Percentiles rank a stretch among this genome's conserved stretches.
Evolutionary conservation across 257 asterid species (phyloP).

Genomic region (Handroanthus guayacan): DNA sequence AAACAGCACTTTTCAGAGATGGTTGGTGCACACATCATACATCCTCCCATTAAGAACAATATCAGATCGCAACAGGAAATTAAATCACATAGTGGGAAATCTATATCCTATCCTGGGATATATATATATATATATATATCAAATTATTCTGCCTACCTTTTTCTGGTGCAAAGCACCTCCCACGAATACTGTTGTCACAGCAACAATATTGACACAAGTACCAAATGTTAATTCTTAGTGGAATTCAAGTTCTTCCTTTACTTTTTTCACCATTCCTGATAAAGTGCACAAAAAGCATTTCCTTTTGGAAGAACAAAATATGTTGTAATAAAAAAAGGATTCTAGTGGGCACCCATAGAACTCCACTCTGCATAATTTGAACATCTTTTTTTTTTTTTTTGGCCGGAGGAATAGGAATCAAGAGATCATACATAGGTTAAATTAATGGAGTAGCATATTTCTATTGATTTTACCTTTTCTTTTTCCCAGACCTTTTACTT

Average conservation of each 20-base stretch:
- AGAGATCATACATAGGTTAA: background rate
- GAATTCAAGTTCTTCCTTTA: background rate
- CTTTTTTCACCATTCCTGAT: constrained; percentile 5
- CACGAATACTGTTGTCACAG: constrained; percentile 14
- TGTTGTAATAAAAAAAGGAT: too few species aligned
- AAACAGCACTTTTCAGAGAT: constrained; percentile 16
- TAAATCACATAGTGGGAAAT: background rate
- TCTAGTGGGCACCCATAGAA: background rate
- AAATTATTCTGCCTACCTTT: constrained; percentile 25
- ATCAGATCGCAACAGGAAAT: background rate
- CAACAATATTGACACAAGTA: constrained; percentile 1
- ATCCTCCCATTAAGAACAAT: constrained; percentile 6
- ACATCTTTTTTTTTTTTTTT: too few species aligned
- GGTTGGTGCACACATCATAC: constrained; percentile 32
- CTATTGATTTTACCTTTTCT: background rate
- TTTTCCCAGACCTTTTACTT: background rate
- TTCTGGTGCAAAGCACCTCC: constrained; percentile 13
- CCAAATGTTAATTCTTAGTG: constrained; percentile 7
- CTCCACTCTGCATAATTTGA: background rate
- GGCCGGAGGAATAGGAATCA: background rate
- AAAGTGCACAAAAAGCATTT: background rate
- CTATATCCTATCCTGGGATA: background rate
- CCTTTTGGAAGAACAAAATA: background rate
- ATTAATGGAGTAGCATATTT: background rate
- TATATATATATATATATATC: too few species aligned